Base-by-base conservation (phyloP, 805 yeast genomes). In the Candida ascalaphidarum region DNA sequence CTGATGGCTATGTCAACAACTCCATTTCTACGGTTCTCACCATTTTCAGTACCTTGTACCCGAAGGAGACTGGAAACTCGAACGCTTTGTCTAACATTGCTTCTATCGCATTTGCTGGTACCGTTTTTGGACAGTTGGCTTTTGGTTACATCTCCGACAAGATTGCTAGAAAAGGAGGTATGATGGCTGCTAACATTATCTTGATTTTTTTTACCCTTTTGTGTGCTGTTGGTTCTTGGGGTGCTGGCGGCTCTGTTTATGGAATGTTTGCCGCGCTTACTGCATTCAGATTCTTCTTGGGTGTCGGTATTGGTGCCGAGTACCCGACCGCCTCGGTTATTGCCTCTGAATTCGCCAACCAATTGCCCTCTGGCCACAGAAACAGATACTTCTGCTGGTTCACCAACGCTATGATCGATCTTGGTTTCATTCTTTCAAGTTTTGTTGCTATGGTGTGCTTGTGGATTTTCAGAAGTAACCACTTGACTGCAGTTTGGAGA, bases 241-340 rank as follows among this genome's bases (percentile, higher is more conserved):
- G 95, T 45, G 74, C 53, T 21, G 71, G 68, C 22, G 78, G 78
- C 25, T 59, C 75, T 20, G 70, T 83, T 3, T 63, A 70, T 27
- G 95, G 96, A 22, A 69, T 88, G 63, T 73, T 89, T 36, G 78
- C 85, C 11, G 89, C 92, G 13, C 58, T 88, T 30, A 83, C 94
- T 7, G 80, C 78, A 7, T 84, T 80, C 52, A 71, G 97, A 54
- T 83, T 83, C 54, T 78, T 88, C 56, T 60, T 88, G 28, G 97
- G 97, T 58, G 64, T 84, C 39, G 94, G 88, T 44, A 82, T 89
- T 43, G 97, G 97, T 44, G 88, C 94, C 27, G 97, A 88, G 58
- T 88, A 88, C 50, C 95, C 96, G 26, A 80, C 94, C 10, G 88
- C 95, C 25, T 80, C 95, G 7, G 89, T 88, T 12, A 94, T 94